Conservation (phyloP, 1,284 basidiomycete species). For the Ceratorhiza oryzae-sativae region DNA sequence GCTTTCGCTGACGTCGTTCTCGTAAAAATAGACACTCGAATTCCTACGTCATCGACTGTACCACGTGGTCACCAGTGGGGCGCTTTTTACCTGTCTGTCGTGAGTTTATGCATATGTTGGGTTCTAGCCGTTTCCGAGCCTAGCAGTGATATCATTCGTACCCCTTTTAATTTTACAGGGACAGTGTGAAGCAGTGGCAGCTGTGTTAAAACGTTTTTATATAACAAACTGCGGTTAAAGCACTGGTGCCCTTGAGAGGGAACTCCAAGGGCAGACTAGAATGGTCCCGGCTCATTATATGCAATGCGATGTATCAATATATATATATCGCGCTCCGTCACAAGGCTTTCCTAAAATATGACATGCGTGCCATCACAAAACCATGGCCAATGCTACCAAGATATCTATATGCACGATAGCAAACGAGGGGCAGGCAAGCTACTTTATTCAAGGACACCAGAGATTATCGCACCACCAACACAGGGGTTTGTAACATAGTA, state of each 20-base stretch:
- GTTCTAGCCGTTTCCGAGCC: neutral
- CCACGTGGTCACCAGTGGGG: neutral
- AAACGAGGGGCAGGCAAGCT: too few relatives aligned
- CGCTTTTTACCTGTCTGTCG: neutral
- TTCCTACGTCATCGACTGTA: slow-evolving; percentile 1
- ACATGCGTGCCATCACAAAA: too few relatives aligned
- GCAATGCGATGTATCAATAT: neutral
- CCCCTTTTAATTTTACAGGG: neutral
- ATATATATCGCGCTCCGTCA: neutral
- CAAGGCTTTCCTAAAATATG: neutral
- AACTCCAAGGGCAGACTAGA: too few relatives aligned
- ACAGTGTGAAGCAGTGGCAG: too few relatives aligned
- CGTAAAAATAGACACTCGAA: slow-evolving; percentile 10
- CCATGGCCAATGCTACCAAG: too few relatives aligned
- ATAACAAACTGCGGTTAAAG: too few relatives aligned
- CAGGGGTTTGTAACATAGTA: neutral
- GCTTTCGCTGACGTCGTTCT: slow-evolving; percentile 3
- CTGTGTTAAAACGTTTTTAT: too few relatives aligned
- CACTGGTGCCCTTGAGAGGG: neutral
- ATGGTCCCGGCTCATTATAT: too few relatives aligned
- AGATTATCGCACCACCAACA: too few relatives aligned
- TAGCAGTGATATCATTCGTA: neutral
- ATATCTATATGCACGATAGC: too few relatives aligned
- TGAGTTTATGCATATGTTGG: neutral
- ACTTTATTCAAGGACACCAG: too few relatives aligned